phyloP scores from a whole-genome alignment of 164 flowering plant genomes.

The Vitis cinerea region DNA sequence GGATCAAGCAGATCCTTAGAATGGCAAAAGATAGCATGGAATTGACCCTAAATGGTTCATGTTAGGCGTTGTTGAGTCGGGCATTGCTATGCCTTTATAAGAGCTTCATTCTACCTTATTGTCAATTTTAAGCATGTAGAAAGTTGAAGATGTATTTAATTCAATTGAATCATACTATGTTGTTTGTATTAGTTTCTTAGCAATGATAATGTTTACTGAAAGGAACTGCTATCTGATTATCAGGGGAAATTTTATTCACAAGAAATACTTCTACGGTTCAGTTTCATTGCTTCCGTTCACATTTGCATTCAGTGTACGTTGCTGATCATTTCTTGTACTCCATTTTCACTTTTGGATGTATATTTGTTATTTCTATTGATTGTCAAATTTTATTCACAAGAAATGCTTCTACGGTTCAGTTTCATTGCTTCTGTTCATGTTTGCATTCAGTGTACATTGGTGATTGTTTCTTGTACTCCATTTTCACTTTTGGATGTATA shows the following conservation, averaged over 20 bases:
- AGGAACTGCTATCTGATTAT: slow-evolving; percentile 16
- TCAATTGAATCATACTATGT: not conserved
- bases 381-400: slow-evolving; percentile 64
- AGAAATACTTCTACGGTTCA: slow-evolving; percentile 77
- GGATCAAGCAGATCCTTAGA: too few relatives aligned
- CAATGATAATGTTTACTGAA: not conserved
- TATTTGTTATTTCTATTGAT: slow-evolving; percentile 9
- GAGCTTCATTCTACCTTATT: not conserved
- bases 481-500: not conserved
- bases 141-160: not conserved
- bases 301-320: slow-evolving; percentile 62
- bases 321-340: not conserved
- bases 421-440: slow-evolving; percentile 75
- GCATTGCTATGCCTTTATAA: not conserved
- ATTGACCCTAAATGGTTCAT: not conserved
- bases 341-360: not conserved
- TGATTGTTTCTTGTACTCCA: not conserved
- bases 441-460: slow-evolving; percentile 59
- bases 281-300: slow-evolving; percentile 83
- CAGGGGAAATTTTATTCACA: slow-evolving; percentile 86
- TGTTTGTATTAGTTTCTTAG: too few relatives aligned
- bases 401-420: slow-evolving; percentile 80
- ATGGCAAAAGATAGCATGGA: not conserved
- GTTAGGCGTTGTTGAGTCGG: not conserved
- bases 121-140: not conserved